These are phyloP conservation scores for Penicillium aurantiogriseum DNA, from an alignment of 2,329 filamentous ascomycete genomes.

Conservation along the genomic window DNA sequence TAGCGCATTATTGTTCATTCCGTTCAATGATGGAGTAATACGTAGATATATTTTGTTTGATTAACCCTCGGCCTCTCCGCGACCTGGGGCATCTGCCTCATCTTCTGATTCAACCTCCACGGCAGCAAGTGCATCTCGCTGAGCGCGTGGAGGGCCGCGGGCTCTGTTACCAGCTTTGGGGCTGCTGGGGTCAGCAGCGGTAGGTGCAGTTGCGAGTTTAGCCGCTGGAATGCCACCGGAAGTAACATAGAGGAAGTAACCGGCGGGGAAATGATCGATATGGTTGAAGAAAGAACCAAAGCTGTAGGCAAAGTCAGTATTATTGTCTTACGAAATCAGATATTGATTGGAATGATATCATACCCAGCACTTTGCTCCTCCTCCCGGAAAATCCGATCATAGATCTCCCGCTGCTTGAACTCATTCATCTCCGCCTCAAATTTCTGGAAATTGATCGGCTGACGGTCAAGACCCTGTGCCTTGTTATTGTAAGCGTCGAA, in stretches of 20 bases:
- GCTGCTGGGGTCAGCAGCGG: slow-evolving; percentile 5
- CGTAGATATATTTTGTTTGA: not conserved
- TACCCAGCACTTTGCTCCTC: slow-evolving; percentile 85
- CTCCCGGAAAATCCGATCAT: slow-evolving; percentile 83
- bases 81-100: slow-evolving; percentile 21
- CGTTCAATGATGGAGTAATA: not conserved
- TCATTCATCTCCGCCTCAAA: slow-evolving; percentile 75
- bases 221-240: slow-evolving; percentile 65
- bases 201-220: slow-evolving; percentile 35
- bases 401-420: slow-evolving; percentile 92
- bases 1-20: not conserved
- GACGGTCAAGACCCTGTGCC: slow-evolving; percentile 62
- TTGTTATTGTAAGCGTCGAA: slow-evolving; percentile 86
- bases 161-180: slow-evolving; percentile 7
- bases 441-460: slow-evolving; percentile 73
- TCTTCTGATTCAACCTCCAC: slow-evolving; percentile 35
- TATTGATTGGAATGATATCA: slow-evolving; percentile 44
- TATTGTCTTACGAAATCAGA: not conserved
- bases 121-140: slow-evolving; percentile 33
- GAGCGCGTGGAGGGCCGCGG: slow-evolving; percentile 18
- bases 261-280: slow-evolving; percentile 69
- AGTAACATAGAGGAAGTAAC: slow-evolving; percentile 73
- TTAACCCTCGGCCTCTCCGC: slow-evolving; percentile 24
- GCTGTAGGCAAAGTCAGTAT: slow-evolving; percentile 40
- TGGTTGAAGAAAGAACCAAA: slow-evolving; percentile 79